phyloP scores from a whole-genome alignment of 1,139 yeast species.

The Dujonia santamariae region DNA sequence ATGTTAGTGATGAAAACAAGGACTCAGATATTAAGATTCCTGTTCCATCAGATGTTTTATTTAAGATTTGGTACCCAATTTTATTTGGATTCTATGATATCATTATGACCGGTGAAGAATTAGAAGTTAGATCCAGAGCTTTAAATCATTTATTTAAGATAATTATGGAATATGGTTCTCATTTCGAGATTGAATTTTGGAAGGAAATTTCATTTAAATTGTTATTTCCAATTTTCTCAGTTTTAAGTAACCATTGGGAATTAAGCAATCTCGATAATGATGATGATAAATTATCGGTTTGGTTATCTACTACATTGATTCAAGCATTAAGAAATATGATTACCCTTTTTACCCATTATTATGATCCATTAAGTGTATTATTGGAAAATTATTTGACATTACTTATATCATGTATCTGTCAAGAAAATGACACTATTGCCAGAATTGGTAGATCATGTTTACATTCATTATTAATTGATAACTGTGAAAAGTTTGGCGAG shows the following conservation, averaged over 20 bases:
- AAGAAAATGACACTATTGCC: slow-evolving; percentile 95
- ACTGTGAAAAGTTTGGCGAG: slow-evolving; percentile 58
- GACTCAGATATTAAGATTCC: background rate
- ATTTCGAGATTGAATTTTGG: slow-evolving; percentile 80
- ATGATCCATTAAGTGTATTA: slow-evolving; percentile 67
- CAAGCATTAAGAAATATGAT: slow-evolving; percentile 93
- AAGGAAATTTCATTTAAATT: slow-evolving; percentile 70
- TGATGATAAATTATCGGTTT: slow-evolving; percentile 81
- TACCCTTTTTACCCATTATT: slow-evolving; percentile 76
- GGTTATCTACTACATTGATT: slow-evolving; percentile 94
- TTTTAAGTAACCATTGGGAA: slow-evolving; percentile 75
- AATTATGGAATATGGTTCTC: slow-evolving; percentile 72
- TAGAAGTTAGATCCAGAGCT: slow-evolving; percentile 91
- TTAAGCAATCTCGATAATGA: slow-evolving; percentile 54
- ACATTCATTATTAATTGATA: slow-evolving; percentile 71
- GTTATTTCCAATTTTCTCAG: slow-evolving; percentile 86
- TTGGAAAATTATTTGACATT: slow-evolving; percentile 76
- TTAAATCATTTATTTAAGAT: slow-evolving; percentile 79
- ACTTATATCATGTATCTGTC: slow-evolving; percentile 85
- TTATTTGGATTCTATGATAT: slow-evolving; percentile 81
- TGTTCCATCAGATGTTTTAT: slow-evolving; percentile 4
- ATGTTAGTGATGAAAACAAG: background rate
- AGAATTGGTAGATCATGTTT: slow-evolving; percentile 90
- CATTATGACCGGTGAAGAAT: slow-evolving; percentile 89
- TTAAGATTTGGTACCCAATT: slow-evolving; percentile 74